Percentiles rank a stretch among this genome's conserved stretches.
phyloP scores from a whole-genome alignment of 108 stramenopile genomes.

The Pseudonitzschia multistriata region DNA sequence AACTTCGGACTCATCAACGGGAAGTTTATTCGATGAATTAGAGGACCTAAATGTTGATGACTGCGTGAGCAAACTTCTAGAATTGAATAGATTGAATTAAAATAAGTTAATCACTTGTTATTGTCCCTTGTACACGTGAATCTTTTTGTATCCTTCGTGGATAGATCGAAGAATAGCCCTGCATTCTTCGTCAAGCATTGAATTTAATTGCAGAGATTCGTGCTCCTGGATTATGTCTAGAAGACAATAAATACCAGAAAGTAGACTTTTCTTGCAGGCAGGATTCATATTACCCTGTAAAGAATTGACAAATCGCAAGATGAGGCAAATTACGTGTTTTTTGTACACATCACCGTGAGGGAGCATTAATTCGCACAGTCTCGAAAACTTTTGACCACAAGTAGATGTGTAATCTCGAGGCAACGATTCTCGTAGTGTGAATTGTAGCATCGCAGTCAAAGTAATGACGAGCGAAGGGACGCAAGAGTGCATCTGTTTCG shows the following conservation, averaged over 20 bases:
- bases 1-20: conserved; percentile 57
- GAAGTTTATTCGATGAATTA: conserved; percentile 84
- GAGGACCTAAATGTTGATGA: conserved; percentile 87
- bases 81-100: conserved; percentile 47
- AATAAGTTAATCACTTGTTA: conserved; percentile 22
- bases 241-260: conserved; percentile 63
- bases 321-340: conserved; percentile 72
- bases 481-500: conserved; percentile 73
- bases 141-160: conserved; percentile 67
- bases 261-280: conserved; percentile 40
- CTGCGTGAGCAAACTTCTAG: conserved; percentile 67
- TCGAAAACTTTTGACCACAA: conserved; percentile 28
- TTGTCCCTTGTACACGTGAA: conserved; percentile 74
- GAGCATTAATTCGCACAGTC: conserved; percentile 72
- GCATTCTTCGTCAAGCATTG: conserved; percentile 57
- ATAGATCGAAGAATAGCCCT: conserved; percentile 64
- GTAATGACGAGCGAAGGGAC: conserved; percentile 47
- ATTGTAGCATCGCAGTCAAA: conserved; percentile 39
- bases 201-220: conserved; percentile 69
- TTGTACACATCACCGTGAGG: conserved; percentile 84
- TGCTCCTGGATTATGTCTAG: conserved; percentile 71
- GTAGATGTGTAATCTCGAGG: conserved; percentile 13
- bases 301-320: conserved; percentile 60
- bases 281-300: conserved; percentile 47
- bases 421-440: conserved; percentile 30